phyloP scores from a whole-genome alignment of 129 eudicot genomes.

The Centella asiatica region DNA sequence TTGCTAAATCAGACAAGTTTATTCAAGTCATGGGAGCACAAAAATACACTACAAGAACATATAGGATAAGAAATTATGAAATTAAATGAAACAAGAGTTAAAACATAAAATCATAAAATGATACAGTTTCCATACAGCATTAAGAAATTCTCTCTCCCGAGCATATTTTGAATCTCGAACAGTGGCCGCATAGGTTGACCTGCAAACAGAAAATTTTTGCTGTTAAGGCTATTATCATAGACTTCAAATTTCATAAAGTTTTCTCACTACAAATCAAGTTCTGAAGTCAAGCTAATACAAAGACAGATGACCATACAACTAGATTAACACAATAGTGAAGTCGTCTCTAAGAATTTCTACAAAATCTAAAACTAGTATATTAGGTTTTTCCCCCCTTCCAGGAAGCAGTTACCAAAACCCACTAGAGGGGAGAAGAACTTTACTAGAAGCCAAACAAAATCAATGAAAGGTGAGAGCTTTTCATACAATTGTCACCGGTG shows the following conservation, averaged over 20 bases:
- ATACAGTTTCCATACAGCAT: conserved; percentile 56
- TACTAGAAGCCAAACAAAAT: too few species aligned
- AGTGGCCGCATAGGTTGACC: conserved; percentile 93
- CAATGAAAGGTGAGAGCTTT: too few species aligned
- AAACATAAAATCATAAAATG: background rate
- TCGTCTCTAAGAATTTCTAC: too few species aligned
- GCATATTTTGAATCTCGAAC: conserved; percentile 81
- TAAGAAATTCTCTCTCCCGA: conserved; percentile 85
- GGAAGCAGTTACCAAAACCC: too few species aligned
- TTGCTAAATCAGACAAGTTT: too few species aligned
- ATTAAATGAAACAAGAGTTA: background rate
- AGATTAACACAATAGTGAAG: too few species aligned
- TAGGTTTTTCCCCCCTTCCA: too few species aligned
- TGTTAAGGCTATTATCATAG: background rate
- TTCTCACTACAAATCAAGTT: background rate
- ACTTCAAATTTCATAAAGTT: background rate
- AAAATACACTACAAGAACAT: too few species aligned
- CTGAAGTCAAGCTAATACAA: background rate
- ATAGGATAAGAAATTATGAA: background rate
- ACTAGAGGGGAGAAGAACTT: too few species aligned
- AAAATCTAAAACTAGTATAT: too few species aligned
- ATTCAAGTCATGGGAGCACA: too few species aligned
- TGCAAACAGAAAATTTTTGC: conserved; percentile 30
- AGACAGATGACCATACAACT: background rate
- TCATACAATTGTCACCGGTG: too few species aligned